These are phyloP conservation scores for Daedaleopsis nitida DNA, from an alignment of 768 basidiomycete species.

Conservation along the genomic window DNA sequence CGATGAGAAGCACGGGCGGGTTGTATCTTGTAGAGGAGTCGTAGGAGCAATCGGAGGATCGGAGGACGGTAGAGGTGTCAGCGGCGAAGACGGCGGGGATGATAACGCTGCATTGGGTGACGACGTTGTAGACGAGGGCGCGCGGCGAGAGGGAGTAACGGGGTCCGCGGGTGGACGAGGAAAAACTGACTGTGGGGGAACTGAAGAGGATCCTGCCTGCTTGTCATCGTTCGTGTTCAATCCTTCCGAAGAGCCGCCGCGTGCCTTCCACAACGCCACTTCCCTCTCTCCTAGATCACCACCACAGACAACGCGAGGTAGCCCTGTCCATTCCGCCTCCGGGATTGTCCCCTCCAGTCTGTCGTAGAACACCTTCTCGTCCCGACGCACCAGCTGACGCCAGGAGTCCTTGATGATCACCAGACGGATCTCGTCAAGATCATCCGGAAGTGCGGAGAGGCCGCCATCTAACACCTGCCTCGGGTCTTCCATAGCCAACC, in stretches of 20 bases:
- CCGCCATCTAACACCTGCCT: background rate
- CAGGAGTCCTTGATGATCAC: conserved; percentile 18
- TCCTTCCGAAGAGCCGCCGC: too few relatives aligned
- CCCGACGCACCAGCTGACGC: conserved; percentile 4
- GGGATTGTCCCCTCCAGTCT: background rate
- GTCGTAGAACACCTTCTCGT: conserved; percentile 9
- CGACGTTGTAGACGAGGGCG: background rate
- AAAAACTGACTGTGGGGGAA: too few relatives aligned
- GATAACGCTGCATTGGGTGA: background rate
- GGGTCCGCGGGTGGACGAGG: background rate
- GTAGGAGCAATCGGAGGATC: too few relatives aligned
- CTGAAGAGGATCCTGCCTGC: too few relatives aligned
- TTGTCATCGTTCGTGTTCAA: too few relatives aligned
- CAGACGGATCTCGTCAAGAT: background rate
- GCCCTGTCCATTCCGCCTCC: background rate
- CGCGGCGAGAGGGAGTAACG: background rate
- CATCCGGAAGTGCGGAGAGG: too few relatives aligned
- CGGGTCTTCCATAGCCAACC: conserved; percentile 15
- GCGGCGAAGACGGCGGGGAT: background rate
- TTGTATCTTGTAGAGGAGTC: too few relatives aligned
- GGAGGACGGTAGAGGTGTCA: background rate
- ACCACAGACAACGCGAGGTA: background rate
- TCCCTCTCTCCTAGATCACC: conserved; percentile 3
- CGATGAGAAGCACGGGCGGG: background rate
- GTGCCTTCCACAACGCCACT: background rate